Evolutionary conservation across 2,329 filamentous ascomycete species (phyloP).

Genomic region (Polychaeton citri): DNA sequence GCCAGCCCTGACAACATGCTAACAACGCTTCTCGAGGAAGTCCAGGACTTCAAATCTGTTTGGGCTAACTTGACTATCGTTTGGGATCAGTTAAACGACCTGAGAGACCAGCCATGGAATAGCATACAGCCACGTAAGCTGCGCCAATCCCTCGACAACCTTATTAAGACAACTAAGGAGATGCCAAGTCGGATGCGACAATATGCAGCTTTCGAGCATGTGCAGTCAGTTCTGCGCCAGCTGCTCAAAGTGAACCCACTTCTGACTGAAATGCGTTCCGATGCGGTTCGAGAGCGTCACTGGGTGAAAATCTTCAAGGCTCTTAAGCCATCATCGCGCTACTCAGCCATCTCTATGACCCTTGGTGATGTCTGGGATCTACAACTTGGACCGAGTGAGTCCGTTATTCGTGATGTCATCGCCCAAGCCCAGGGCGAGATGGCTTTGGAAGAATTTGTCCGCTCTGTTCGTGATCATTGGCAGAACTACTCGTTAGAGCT

Average conservation of each 20-base stretch:
- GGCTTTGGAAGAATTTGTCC: slow-evolving; percentile 94
- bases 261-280: slow-evolving; percentile 82
- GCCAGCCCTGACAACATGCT: slow-evolving; percentile 69
- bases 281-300: slow-evolving; percentile 89
- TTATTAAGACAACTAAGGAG: slow-evolving; percentile 97
- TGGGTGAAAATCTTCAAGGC: slow-evolving; percentile 98
- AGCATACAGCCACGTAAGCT: slow-evolving; percentile 92
- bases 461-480: slow-evolving; percentile 93
- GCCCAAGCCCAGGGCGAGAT: slow-evolving; percentile 94
- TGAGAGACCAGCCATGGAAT: slow-evolving; percentile 85
- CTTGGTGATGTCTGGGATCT: slow-evolving; percentile 99
- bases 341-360: slow-evolving; percentile 87
- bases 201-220: slow-evolving; percentile 98
- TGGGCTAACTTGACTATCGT: slow-evolving; percentile 94
- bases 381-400: slow-evolving; percentile 75
- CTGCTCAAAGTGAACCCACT: slow-evolving; percentile 84
- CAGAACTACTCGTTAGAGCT: slow-evolving; percentile 88
- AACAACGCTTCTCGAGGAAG: slow-evolving; percentile 77
- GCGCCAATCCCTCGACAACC: slow-evolving; percentile 70
- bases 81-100: slow-evolving; percentile 90
- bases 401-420: slow-evolving; percentile 83
- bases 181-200: slow-evolving; percentile 99
- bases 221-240: slow-evolving; percentile 79
- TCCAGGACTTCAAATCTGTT: slow-evolving; percentile 97
- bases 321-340: slow-evolving; percentile 81